Base-by-base conservation (phyloP, 176 grass and related monocot genomes). In the Neostapfia colusana region DNA sequence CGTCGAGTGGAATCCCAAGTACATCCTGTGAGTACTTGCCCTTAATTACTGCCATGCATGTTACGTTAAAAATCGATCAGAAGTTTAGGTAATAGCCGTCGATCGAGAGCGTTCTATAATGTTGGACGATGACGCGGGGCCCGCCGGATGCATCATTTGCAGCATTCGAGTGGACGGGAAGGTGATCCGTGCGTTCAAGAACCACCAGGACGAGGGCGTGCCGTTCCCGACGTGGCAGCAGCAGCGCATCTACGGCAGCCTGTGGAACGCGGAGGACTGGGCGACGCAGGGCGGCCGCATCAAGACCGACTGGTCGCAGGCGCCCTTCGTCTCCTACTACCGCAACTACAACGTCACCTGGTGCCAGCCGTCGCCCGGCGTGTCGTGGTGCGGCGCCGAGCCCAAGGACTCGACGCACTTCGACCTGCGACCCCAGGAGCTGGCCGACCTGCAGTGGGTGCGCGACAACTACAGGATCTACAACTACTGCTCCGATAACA, bases 221-320 rank as follows among this genome's bases (percentile, higher is more conserved):
- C 21, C 73, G 25, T 95, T 65, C 73, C 92, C 86, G 56, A 74
- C 39, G 38, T 74, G 80, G 86, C 92, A 91, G 82, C 34, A 26
- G 78, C 86, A 89, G 89, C 79, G 85, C 0, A 11, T 78, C 40
- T 89, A 81, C 81, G 85, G 89, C 0, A 89, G 75, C 76, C 81
- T 96, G 39, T 96, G 89, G 89, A 69, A 76, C 70, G 92, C 78
- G 0, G 92, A 96, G 23, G 84, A 80, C 74, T 96, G 92, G 92
- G 92, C 92, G 61, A 96, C 92, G 36, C 46, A 86, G 69, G 88
- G 92, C 23, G 92, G 92, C 0, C 58, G 70, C 1, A 21, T 89
- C 60, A 96, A 96, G 89, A 92, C 87, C 8, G 86, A 96, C 89
- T 92, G 92, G 92, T 8, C 16, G n/a, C 18, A 45, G 44, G 59